These are phyloP conservation scores for Cladophialophora bantiana DNA, from an alignment of 2,329 filamentous ascomycete genomes.

Conservation along the genomic window DNA sequence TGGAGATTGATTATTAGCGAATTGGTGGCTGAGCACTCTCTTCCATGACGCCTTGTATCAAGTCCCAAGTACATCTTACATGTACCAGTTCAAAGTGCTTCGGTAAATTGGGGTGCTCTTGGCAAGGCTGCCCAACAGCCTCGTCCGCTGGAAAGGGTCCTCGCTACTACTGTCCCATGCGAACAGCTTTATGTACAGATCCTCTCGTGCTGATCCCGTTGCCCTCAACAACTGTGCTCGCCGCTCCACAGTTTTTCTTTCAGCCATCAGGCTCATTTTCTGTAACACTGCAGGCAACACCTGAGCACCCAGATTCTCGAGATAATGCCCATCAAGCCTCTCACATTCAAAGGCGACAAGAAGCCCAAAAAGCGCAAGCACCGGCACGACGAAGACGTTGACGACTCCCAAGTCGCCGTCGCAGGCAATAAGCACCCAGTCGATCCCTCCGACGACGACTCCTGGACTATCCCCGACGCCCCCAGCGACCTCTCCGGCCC, in stretches of 20 bases:
- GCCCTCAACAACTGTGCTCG: not conserved
- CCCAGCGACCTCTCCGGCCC: constrained; percentile 80
- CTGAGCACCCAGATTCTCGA: not conserved
- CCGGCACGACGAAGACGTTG: constrained; percentile 57
- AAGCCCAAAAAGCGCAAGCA: constrained; percentile 82
- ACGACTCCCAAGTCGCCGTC: constrained; percentile 23
- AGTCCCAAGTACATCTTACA: too few species aligned
- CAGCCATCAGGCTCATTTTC: not conserved
- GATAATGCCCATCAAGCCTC: constrained; percentile 69
- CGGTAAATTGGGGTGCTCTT: too few species aligned
- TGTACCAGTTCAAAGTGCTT: too few species aligned
- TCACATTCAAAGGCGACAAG: constrained; percentile 97
- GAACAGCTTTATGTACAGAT: not conserved
- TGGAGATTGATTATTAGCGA: too few species aligned
- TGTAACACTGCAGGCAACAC: too few species aligned
- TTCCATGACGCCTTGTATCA: too few species aligned
- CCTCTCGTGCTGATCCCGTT: too few species aligned
- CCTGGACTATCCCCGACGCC: constrained; percentile 86
- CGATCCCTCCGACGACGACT: constrained; percentile 71
- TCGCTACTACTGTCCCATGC: not conserved
- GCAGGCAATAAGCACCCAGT: constrained; percentile 38
- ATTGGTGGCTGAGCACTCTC: too few species aligned
- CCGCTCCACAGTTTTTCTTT: not conserved
- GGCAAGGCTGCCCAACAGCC: not conserved
- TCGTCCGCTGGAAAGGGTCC: not conserved